Evolutionary conservation across 2,329 filamentous ascomycete genomes (phyloP).

Genomic region (Hypoxylon sp.): DNA sequence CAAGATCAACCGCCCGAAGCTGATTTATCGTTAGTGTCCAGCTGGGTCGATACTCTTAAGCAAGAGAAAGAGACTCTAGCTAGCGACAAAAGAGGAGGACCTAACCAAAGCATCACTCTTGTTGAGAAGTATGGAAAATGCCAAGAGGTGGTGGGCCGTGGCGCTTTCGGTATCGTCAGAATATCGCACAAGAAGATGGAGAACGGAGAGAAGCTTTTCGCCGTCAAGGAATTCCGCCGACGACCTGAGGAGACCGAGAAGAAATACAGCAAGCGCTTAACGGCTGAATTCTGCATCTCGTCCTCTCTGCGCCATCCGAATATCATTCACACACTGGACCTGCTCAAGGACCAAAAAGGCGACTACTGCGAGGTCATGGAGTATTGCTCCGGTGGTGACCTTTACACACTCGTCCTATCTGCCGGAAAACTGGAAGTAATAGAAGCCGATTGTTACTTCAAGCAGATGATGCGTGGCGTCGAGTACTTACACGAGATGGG

Average conservation of each 20-base stretch:
- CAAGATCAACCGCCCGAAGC: constrained; percentile 80
- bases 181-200: constrained; percentile 97
- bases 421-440: constrained; percentile 91
- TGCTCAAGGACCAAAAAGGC: constrained; percentile 95
- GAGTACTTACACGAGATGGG: constrained; percentile 99
- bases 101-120: constrained; percentile 81
- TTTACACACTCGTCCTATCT: constrained; percentile 93
- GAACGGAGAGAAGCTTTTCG: constrained; percentile 92
- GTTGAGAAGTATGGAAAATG: constrained; percentile 99
- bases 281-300: constrained; percentile 98
- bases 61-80: constrained; percentile 85
- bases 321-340: constrained; percentile 96
- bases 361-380: constrained; percentile 99
- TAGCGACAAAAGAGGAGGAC: constrained; percentile 81
- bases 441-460: constrained; percentile 98
- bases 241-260: constrained; percentile 94
- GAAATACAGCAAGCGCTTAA: constrained; percentile 97
- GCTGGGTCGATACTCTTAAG: constrained; percentile 94
- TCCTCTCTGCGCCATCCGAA: constrained; percentile 97
- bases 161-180: constrained; percentile 96
- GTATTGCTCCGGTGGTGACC: constrained; percentile 95
- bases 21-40: constrained; percentile 92
- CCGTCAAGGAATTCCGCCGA: constrained; percentile 97
- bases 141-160: constrained; percentile 94
- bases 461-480: constrained; percentile 98